A percentile compares a stretch with the other conserved stretches of the same genome.
Evolutionary conservation across 352 stramenopile genomes (phyloP).

Genomic region (Pythium coloratum): DNA sequence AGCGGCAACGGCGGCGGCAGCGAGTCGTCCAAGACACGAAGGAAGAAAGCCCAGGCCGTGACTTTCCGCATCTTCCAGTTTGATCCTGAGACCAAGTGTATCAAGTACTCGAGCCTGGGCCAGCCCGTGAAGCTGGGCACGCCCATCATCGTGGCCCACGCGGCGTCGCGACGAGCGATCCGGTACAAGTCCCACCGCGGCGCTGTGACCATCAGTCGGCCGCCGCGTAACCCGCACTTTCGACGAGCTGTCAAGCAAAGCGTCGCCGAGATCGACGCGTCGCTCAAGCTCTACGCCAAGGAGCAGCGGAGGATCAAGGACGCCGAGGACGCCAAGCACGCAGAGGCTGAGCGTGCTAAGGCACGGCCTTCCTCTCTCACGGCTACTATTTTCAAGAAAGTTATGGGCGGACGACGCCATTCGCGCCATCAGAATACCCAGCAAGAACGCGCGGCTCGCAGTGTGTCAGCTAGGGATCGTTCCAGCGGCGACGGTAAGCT

Average conservation of each 20-base stretch:
- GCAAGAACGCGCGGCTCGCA: background rate
- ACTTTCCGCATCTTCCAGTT: slow-evolving; percentile 76
- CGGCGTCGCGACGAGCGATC: slow-evolving; percentile 62
- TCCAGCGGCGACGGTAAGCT: background rate
- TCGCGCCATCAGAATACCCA: background rate
- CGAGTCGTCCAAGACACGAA: slow-evolving; percentile 12
- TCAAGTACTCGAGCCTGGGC: slow-evolving; percentile 52
- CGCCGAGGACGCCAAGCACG: slow-evolving; percentile 3
- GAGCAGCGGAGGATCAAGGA: slow-evolving; percentile 6
- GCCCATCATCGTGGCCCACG: slow-evolving; percentile 62
- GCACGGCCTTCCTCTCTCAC: slow-evolving; percentile 19
- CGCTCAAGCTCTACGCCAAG: slow-evolving; percentile 18
- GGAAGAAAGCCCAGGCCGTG: slow-evolving; percentile 32
- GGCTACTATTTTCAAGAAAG: slow-evolving; percentile 19
- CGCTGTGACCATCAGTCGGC: slow-evolving; percentile 67
- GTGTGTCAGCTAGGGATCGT: slow-evolving; percentile 5
- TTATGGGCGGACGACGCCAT: slow-evolving; percentile 5
- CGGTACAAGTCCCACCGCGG: slow-evolving; percentile 54
- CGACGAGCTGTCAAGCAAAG: slow-evolving; percentile 49
- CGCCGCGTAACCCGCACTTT: slow-evolving; percentile 69
- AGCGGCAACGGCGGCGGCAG: background rate
- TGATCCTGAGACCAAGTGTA: slow-evolving; percentile 46
- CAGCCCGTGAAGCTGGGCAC: slow-evolving; percentile 57
- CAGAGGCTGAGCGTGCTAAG: background rate
- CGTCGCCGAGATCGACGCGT: slow-evolving; percentile 51